phyloP scores from a whole-genome alignment of 2,329 filamentous ascomycete genomes.

The Didymella exigua region DNA sequence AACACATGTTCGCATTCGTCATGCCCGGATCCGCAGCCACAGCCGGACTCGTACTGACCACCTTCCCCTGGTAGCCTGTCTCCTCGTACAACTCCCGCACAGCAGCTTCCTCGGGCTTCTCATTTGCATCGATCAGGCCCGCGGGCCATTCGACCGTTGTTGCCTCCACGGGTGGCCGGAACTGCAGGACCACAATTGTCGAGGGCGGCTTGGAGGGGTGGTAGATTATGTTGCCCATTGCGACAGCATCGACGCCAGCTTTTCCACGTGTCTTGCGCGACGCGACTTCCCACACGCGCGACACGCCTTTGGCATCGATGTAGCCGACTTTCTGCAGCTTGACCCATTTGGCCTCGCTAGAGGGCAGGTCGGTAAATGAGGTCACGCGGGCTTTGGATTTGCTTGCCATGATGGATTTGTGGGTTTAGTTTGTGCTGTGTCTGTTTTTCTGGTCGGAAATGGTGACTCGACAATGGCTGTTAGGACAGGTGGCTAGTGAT shows the following conservation, averaged over 20 bases:
- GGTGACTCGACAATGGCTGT: background rate
- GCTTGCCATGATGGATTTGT: slow-evolving; percentile 13
- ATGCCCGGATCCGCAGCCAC: slow-evolving; percentile 37
- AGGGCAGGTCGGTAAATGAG: slow-evolving; percentile 30
- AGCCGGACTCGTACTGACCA: slow-evolving; percentile 24
- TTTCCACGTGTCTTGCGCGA: slow-evolving; percentile 68
- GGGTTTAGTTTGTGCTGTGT: background rate
- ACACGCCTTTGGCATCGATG: slow-evolving; percentile 62
- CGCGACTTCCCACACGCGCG: slow-evolving; percentile 71
- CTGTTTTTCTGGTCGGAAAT: background rate
- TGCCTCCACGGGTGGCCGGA: slow-evolving; percentile 63
- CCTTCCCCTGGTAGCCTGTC: slow-evolving; percentile 63
- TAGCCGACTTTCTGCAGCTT: slow-evolving; percentile 56
- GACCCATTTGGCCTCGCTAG: slow-evolving; percentile 35
- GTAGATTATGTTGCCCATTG: slow-evolving; percentile 70
- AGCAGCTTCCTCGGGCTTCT: slow-evolving; percentile 62
- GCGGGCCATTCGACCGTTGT: slow-evolving; percentile 64
- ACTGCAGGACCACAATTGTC: slow-evolving; percentile 55
- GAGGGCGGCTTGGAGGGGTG: slow-evolving; percentile 34
- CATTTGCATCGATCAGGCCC: slow-evolving; percentile 55
- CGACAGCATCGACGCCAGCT: slow-evolving; percentile 64
- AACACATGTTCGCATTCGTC: slow-evolving; percentile 34
- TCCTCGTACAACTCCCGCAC: slow-evolving; percentile 66
- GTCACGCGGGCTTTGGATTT: slow-evolving; percentile 26
- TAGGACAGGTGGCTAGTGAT: slow-evolving; percentile 6